Conservation (phyloP, 768 basidiomycete genomes). For the Leccinum sublutescens region DNA sequence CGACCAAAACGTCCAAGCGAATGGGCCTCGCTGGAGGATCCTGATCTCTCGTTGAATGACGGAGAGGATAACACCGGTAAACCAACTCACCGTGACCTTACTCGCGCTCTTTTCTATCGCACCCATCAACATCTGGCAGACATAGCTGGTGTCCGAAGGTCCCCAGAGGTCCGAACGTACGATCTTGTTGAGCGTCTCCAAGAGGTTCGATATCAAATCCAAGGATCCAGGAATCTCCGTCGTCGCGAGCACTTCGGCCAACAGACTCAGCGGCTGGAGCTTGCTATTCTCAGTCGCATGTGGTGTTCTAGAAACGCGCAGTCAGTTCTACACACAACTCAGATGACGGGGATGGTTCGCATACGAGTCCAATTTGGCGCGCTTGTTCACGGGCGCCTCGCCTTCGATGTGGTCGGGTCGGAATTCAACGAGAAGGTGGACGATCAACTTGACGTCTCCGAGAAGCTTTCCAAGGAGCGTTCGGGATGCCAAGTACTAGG, state of each 20-base stretch:
- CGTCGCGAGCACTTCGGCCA: constrained; percentile 72
- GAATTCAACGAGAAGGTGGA: constrained; percentile 49
- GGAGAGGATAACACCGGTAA: constrained; percentile 2
- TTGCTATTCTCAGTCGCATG: constrained; percentile 36
- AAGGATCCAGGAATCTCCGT: constrained; percentile 63
- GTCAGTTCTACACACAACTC: not conserved
- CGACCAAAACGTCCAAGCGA: constrained; percentile 82
- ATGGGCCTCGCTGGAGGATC: constrained; percentile 57
- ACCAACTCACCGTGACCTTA: constrained; percentile 48
- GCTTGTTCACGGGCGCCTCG: constrained; percentile 57
- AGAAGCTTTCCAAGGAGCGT: constrained; percentile 48
- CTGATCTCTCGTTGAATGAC: constrained; percentile 33
- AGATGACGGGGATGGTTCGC: constrained; percentile 34
- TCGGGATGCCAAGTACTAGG: constrained; percentile 47
- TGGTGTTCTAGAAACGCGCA: constrained; percentile 4
- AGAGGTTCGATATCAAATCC: constrained; percentile 65
- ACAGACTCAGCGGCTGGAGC: constrained; percentile 50
- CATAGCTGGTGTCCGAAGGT: constrained; percentile 68
- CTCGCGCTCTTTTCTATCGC: constrained; percentile 67
- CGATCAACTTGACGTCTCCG: constrained; percentile 49
- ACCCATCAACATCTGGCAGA: constrained; percentile 82
- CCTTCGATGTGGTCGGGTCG: constrained; percentile 44
- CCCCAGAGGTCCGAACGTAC: constrained; percentile 52
- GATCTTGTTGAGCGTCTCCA: constrained; percentile 71
- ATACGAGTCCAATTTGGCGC: constrained; percentile 59